Base-by-base conservation (phyloP, 2,329 filamentous ascomycete genomes). In the Botryotinia convoluta region DNA sequence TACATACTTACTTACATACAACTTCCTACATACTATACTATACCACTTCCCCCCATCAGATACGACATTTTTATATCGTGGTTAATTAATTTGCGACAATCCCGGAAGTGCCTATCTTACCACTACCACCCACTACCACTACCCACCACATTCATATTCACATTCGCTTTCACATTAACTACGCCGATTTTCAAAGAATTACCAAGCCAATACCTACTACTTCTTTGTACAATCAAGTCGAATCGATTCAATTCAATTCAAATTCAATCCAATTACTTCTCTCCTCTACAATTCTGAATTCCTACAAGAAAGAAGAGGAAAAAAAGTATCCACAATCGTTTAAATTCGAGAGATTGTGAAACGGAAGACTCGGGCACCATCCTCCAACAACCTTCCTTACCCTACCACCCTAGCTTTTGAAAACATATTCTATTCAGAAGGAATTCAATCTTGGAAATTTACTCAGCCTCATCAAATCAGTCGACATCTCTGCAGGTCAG, bases 401-500 rank as follows among this genome's bases (percentile, higher is more conserved):
- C 62, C 29, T 20, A 29, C n/a, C 63, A 37, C 44, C 44, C 63
- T 39, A 63, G 60, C 14, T 63, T 42, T 42, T n/a, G 39, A 63
- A 63, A 42, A 51, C 59, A 64, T 42, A 35, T 71, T 64, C 29
- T n/a, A 44, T 48, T 32, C n/a, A 44, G 29, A 65, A 39, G 42
- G 61, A 57, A 57, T 57, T 12, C 37, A 32, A 48, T 37, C 29
- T 68, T 54, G 8, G 29, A 60, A 18, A 37, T 60, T 57, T 60
- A 37, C 51, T 69, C 71, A 69, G 63, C 63, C 71, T 72, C 63
- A 60, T 72, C 60, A n/a, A 32, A 44, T 42, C 54, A 51, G 54
- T 73, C 60, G 26, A 67, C 44, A 32, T 18, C 62, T 71, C 67
- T 73, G 72, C 72, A 54, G 72, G 65, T 39, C 72, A 57, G 72